Base-by-base conservation (phyloP, 495 filamentous ascomycete genomes). In the Immersiella caudata region DNA sequence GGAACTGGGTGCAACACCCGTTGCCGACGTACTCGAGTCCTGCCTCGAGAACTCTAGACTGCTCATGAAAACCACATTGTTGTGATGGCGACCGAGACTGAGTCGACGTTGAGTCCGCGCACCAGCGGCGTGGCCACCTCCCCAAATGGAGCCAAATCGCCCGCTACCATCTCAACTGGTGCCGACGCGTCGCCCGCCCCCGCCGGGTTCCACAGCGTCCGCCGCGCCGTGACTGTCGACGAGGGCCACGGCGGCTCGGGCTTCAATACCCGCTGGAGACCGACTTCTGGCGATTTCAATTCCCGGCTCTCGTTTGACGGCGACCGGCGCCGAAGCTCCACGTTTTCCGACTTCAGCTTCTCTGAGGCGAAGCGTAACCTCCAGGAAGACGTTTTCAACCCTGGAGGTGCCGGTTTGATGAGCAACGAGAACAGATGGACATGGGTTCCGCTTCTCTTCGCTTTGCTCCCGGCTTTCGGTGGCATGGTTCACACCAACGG, bases 401-500 rank as follows among this genome's bases (percentile, higher is more conserved):
- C 93, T 0, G 85, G 87, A 27, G 81, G 81, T 46, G 40, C 40
- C 40, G 68, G 33, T 21, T 35, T 68, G 16, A 59, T 70, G 25
- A 8, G 50, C 11, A 40, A 62, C 7, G 68, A 71, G 14, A 71
- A 73, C 33, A 78, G 75, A 25, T 95, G 91, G 88, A 87, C 94
- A 69, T 91, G 87, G 0, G 79, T 90, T 1, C 93, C 96, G 0
- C 81, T 99, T 46, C 87, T 86, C 0, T 88, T 97, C 69, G 93
- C 92, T 1, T 81, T 97, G 46, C 77, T 99, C 46, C 95, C 95
- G 0, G 93, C 94, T 0, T 68, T 96, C 18, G 94, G 87, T 0
- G 95, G 94, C 0, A 76, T 97, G 51, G 82, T 98, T 63, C 95
- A 97, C 74, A 83, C 89, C 57, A 91, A 96, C 79, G 95, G 95